Evolutionary conservation across 306 rosid species (phyloP), one percentile per base, ranked within the genome.

Genomic region (Dalbergia oliveri): DNA sequence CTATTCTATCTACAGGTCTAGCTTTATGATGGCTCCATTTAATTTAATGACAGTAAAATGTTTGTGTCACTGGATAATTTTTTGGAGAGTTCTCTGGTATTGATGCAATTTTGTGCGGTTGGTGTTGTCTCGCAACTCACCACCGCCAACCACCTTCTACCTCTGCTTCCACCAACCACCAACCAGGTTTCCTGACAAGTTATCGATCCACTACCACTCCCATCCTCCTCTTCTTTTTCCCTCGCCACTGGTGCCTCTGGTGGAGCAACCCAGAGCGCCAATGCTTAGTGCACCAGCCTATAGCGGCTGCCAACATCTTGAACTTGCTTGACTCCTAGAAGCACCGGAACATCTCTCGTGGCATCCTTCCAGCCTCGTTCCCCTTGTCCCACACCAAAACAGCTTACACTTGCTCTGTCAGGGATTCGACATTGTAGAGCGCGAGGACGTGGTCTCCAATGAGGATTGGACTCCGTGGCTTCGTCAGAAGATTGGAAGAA

Each of bases 371-470:
- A 0, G 97, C 97, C 69, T 93, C 95, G 15, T 94, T 26, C 31
- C 23, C 3, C 31, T 26, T 2, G 31, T 26, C 97, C 97, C 99
- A 93, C 72, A 88, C 94, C 88, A 89, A 72, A 87, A 94, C 12
- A 94, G 78, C 89, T 92, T 94, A 97, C 97, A 94, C 66, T 92
- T 95, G 80, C 80, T 90, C 45, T 97, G 74, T 97, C 97, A 92
- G 0, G 95, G 98, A 92, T 15, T 97, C 98, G n/a, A 94, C 89
- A n/a, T 94, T 95, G 61, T 94, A 92, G 3, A 94, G 95, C 0
- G 97, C 91, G 59, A 81, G 93, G n/a, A 87, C 97, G 6, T 90
- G 87, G 53, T 91, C 88, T 4, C 80, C 78, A 1, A 93, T 84
- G 43, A 94, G 67, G 8, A 94, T 79, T 1, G 97, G 97, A 79